Evolutionary conservation across 1,139 yeast species (phyloP), one percentile per base, ranked within the genome.

Genomic region (Starmera stellimalicola): DNA sequence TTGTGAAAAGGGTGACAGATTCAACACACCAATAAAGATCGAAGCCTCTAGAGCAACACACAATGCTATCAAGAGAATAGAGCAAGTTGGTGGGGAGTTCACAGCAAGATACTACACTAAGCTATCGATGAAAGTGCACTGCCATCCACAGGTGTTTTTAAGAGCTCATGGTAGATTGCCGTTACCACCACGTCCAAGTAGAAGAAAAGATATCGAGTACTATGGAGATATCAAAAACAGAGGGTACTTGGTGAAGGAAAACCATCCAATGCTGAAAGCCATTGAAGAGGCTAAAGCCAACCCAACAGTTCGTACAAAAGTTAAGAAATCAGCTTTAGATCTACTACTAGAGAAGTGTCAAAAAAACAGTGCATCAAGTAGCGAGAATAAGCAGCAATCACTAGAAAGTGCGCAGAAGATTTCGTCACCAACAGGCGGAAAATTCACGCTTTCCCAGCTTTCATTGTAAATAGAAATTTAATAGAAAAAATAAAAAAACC

Each of bases 41-140:
- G 93, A 85, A 50, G 94, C 95, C 5, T 70, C 91, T 10, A 73
- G 71, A 51, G 96, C 96, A 2, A 75, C 95, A 1, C 57, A 60
- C 16, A 68, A 71, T 15, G 95, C 95, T 12, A 79, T 91, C 38
- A 63, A 65, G 37, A 65, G 77, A 5, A 80, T 91, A 40, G 94
- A 85, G 55, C 62, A 54, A 19, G 65, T 70, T 6, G 94, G 93
- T 23, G 84, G 93, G 25, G 64, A 68, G 27, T 84, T 77, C 56
- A 73, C 80, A 10, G 77, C 95, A 6, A 70, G 73, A 39, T 88
- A 80, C 55, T 82, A 73, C 54, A 75, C 83, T 25, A 54, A 57
- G 20, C 60, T 81, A 32, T 77, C 87, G 3, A 70, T 83, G 45
- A 66, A 74, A 45, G 91, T 85, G 4, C 88, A 85, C 50, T 64